Evolutionary conservation across 352 stramenopile species (phyloP).

Genomic region (Phytophthora nicotianae): DNA sequence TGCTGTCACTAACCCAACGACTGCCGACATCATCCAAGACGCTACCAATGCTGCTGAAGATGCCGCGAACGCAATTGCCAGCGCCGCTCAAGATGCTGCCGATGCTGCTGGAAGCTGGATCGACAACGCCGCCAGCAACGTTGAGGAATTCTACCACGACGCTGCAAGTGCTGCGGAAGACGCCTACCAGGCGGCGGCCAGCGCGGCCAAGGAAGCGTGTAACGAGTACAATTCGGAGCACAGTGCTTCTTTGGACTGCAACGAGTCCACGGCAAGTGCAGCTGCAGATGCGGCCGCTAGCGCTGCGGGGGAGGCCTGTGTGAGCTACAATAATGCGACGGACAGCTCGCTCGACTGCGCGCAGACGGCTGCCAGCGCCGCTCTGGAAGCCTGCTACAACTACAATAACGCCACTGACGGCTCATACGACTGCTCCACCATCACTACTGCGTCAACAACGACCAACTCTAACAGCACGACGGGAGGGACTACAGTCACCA

Average conservation of each 20-base stretch:
- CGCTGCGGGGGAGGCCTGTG: slow-evolving; percentile 22
- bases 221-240: slow-evolving; percentile 26
- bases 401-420: slow-evolving; percentile 29
- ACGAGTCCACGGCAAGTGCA: slow-evolving; percentile 23
- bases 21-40: slow-evolving; percentile 25
- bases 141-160: slow-evolving; percentile 29
- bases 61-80: slow-evolving; percentile 26
- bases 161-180: slow-evolving; percentile 26
- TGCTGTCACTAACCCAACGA: slow-evolving; percentile 6
- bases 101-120: slow-evolving; percentile 27
- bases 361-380: slow-evolving; percentile 22
- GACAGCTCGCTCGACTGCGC: slow-evolving; percentile 28
- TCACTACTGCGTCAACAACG: slow-evolving; percentile 8
- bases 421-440: slow-evolving; percentile 29
- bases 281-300: slow-evolving; percentile 23
- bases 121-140: slow-evolving; percentile 30
- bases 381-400: slow-evolving; percentile 25
- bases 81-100: slow-evolving; percentile 17
- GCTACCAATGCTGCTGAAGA: slow-evolving; percentile 26
- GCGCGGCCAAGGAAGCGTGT: slow-evolving; percentile 23
- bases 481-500: not conserved
- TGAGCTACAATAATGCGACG: slow-evolving; percentile 26
- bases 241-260: slow-evolving; percentile 24
- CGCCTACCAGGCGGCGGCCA: slow-evolving; percentile 23
- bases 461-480: slow-evolving; percentile 15